Evolutionary conservation across 208 protist genomes (phyloP), one percentile per base, ranked within the genome.

Genomic region (Trypanosoma rangeli): DNA sequence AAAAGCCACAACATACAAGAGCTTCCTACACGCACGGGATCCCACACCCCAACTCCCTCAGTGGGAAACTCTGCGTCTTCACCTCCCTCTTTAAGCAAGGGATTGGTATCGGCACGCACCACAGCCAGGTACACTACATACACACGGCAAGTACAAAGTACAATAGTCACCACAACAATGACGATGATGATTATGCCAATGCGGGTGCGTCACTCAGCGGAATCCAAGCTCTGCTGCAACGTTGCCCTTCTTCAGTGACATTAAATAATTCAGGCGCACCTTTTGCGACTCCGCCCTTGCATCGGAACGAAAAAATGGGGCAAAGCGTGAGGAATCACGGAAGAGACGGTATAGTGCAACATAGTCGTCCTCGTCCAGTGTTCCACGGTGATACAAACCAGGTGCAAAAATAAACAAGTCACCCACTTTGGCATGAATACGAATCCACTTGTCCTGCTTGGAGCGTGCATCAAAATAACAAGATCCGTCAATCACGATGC

Each of bases 361-460:
- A 70, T 86, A 97, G 61, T 97, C 92, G 64, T 97, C 87, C 62
- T 95, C 90, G 66, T 95, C 90, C 15, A 97, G 79, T 9, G 85
- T 90, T n/a, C 72, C 79, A 8, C 92, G 81, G 70, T 95, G 88
- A 60, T 97, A 97, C 60, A 95, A 74, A 13, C 94, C 93, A 8
- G 87, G 77, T 7, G 93, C 82, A 13, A 98, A 69, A 31, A 97
- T 58, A 28, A 98, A 70, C 33, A 98, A 69, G 60, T 98, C 83
- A n/a, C 93, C 92, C 0, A 72, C 62, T 29, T 82, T 68, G 3
- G 94, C 69, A 35, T 91, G 78, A 52, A 98, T 76, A 15, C 96
- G 87, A 52, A 98, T 96, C 94, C 96, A 98, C 73, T 89, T 86
- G 71, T 98, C 96, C 50, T 94, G 77, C 68, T 91, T 89, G 22